These are phyloP conservation scores for Boletales sp. DNA, from an alignment of 768 basidiomycete genomes.

Conservation along the genomic window DNA sequence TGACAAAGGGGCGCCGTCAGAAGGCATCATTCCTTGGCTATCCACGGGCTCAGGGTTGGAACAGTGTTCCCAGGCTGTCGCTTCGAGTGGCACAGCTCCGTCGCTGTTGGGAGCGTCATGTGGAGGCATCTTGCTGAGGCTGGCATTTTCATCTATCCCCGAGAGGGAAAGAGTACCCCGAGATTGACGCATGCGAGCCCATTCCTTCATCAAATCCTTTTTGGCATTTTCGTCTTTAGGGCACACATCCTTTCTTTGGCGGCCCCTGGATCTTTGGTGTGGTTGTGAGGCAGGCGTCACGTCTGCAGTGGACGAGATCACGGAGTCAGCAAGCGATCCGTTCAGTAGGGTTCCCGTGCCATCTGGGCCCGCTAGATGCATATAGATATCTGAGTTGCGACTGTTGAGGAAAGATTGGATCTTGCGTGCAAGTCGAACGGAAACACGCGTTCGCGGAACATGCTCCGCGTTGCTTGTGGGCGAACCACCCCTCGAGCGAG, in stretches of 20 bases:
- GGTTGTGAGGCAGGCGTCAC: conserved; percentile 1
- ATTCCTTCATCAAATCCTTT: conserved; percentile 27
- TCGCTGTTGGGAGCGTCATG: conserved; percentile 1
- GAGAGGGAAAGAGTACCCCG: conserved; percentile 21
- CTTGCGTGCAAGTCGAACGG: conserved; percentile 21
- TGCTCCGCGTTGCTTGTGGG: conserved; percentile 4
- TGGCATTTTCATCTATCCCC: conserved; percentile 3
- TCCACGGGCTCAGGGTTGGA: not conserved
- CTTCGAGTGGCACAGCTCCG: not conserved
- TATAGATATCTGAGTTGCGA: conserved; percentile 27
- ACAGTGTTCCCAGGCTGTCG: not conserved
- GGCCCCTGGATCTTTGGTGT: conserved; percentile 12
- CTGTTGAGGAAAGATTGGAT: conserved; percentile 10
- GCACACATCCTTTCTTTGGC: conserved; percentile 10
- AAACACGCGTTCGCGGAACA: conserved; percentile 10
- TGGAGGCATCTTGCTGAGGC: not conserved
- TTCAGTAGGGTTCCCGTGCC: conserved; percentile 6
- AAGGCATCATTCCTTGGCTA: conserved; percentile 1
- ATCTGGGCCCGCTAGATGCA: conserved; percentile 23
- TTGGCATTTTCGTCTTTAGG: conserved; percentile 21
- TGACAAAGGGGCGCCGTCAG: not conserved
- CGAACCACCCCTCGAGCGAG: conserved; percentile 18
- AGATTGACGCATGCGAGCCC: conserved; percentile 28
- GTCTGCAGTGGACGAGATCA: not conserved
- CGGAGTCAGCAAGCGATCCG: conserved; percentile 2